Evolutionary conservation across 352 stramenopile species (phyloP), one percentile per base, ranked within the genome.

Genomic region (Globisporangium apiculatum): DNA sequence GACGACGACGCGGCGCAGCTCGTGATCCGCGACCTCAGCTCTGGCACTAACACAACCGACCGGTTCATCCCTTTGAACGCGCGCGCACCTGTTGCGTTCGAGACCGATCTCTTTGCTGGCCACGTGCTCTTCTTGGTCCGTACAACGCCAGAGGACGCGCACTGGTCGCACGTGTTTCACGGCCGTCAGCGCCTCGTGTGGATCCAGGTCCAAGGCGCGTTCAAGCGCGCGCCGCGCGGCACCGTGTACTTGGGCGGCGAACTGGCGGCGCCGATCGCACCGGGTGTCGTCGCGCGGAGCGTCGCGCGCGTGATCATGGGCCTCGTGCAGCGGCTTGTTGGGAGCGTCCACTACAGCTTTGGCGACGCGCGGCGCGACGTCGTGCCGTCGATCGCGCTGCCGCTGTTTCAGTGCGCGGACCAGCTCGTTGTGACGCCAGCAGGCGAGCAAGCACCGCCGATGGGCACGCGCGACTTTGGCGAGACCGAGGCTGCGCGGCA

Each of bases 191-290:
- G 85, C 51, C 86, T 83, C 72, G 91, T 95, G 60, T 95, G 85
- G 85, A 93, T 95, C 65, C 85, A 95, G 53, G 82, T 95, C 8
- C 85, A 95, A 53, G 83, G 85, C 18, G 67, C 65, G n/a, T 95
- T 95, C 62, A 95, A 95, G 66, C 57, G 69, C 36, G 48, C 58
- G 15, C 81, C 81, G 0, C 60, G 54, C 1, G 83, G 85, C 4
- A 65, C 68, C 10, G 74, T 95, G 3, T 95, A 72, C 57, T 60
- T 95, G 7, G 85, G 85, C 8, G 85, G 85, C 10, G 85, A 95
- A 51, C 63, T 95, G 14, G 83, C 85, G 1, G 53, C 67, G 7
- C 59, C 58, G 15, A 89, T 93, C 50, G 69, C 80, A 0, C 77
- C 79, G 0, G 85, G 85, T 5, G 66, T 95, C 31, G 87, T 92